These are phyloP conservation scores for Didymella exigua DNA, from an alignment of 2,329 filamentous ascomycete genomes.

Conservation along the genomic window DNA sequence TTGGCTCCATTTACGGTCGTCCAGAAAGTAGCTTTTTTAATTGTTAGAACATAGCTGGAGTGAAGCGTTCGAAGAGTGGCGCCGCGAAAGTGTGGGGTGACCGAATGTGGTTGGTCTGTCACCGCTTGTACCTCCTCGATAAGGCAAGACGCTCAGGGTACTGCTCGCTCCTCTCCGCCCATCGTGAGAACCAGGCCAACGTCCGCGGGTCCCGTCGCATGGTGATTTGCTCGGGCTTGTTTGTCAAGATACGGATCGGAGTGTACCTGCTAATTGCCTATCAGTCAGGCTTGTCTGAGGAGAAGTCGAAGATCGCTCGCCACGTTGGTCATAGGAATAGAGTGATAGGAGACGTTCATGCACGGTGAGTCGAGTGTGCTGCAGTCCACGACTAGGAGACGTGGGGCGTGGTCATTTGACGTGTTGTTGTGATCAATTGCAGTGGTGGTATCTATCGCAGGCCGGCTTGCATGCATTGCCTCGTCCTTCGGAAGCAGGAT, in stretches of 20 bases:
- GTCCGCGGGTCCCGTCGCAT: constrained; percentile 3
- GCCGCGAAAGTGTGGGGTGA: constrained; percentile 38
- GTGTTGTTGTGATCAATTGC: constrained; percentile 26
- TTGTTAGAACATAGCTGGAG: not conserved
- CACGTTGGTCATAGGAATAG: constrained; percentile 23
- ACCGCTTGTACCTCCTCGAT: constrained; percentile 41
- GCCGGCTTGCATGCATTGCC: constrained; percentile 29
- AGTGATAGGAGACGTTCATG: constrained; percentile 31
- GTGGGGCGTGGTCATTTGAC: constrained; percentile 34
- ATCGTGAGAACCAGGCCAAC: constrained; percentile 6
- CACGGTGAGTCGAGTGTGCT: constrained; percentile 10
- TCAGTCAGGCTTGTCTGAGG: constrained; percentile 6
- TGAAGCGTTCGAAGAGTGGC: constrained; percentile 20
- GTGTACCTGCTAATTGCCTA: constrained; percentile 10
- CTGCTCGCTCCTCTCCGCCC: constrained; percentile 12
- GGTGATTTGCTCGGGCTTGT: constrained; percentile 12
- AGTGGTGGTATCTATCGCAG: constrained; percentile 37
- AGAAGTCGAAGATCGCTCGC: constrained; percentile 15
- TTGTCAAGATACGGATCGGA: constrained; percentile 7
- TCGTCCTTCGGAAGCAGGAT: constrained; percentile 27
- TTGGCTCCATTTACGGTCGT: not conserved
- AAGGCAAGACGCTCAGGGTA: constrained; percentile 3
- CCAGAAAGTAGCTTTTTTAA: constrained; percentile 10
- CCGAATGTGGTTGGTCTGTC: constrained; percentile 25
- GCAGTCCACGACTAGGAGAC: constrained; percentile 30